These are phyloP conservation scores for Pleurotus citrinopileatus DNA, from an alignment of 768 basidiomycete genomes.

Conservation along the genomic window DNA sequence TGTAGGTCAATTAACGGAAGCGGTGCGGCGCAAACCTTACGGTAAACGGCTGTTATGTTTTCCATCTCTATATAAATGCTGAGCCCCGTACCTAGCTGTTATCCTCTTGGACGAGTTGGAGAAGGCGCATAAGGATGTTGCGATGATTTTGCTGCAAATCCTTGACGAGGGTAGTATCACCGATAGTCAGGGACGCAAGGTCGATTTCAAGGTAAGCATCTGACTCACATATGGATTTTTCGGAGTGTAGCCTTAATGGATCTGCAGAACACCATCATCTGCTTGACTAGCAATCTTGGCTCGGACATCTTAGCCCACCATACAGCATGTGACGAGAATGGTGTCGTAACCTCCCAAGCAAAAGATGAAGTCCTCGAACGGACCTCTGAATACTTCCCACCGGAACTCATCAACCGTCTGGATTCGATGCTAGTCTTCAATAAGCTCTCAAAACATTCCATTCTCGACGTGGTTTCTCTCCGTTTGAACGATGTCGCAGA, in stretches of 20 bases:
- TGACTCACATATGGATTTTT: neutral
- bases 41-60: constrained; percentile 36
- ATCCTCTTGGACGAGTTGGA: constrained; percentile 86
- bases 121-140: constrained; percentile 93
- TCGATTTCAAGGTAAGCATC: constrained; percentile 76
- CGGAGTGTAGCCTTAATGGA: neutral
- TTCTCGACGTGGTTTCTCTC: constrained; percentile 75
- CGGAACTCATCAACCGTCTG: constrained; percentile 86
- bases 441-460: constrained; percentile 72
- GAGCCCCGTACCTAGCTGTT: constrained; percentile 44
- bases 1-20: constrained; percentile 85
- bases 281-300: constrained; percentile 86
- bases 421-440: constrained; percentile 90
- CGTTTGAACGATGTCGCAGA: constrained; percentile 72
- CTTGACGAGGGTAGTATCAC: constrained; percentile 89
- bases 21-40: constrained; percentile 87
- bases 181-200: constrained; percentile 88
- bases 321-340: constrained; percentile 59
- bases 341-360: constrained; percentile 60
- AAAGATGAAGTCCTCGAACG: constrained; percentile 68
- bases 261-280: constrained; percentile 85
- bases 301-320: constrained; percentile 69
- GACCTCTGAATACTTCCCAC: constrained; percentile 81
- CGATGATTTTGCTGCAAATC: constrained; percentile 88
- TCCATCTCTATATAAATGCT: neutral